Evolutionary conservation across 768 basidiomycete genomes (phyloP), one percentile per base, ranked within the genome.

Genomic region (Suillus decipiens): DNA sequence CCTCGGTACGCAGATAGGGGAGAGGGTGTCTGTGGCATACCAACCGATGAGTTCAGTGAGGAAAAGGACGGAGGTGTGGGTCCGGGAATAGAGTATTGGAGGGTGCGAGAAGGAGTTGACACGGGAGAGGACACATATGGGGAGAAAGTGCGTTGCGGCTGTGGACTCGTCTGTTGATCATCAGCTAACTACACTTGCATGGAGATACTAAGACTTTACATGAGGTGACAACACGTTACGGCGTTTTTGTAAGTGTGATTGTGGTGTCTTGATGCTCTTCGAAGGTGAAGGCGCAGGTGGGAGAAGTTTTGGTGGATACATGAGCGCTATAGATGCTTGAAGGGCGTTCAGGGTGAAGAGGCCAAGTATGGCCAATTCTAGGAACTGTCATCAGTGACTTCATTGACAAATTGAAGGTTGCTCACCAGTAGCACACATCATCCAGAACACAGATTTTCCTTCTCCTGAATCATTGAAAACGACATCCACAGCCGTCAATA

Each of bases 1-100:
- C 79, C 79, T 15, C 77, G 68, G 57, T 79, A 80, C 5, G 79
- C 75, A 9, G 77, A 71, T n/a, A 78, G 77, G 5, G 78, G 77
- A 0, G 76, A 72, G 7, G 79, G 75, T 1, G 79, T 78, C 36
- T 73, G 70, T 55, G 78, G 68, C 43, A 68, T 63, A 58, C 76
- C 64, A 66, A 75, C 65, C 1, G 73, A 72, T 2, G 72, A 72
- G 5, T 70, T 75, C 6, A 76, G 70, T 54, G 78, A 81, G 64
- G 58, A 57, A 59, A 77, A 64, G 63, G 78, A 67, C 0, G 79
- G 76, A n/a, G 80, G 77, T 0, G 79, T 73, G 1, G 78, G 77
- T 28, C 77, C 78, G 17, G 75, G 75, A 65, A 75, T 72, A 31
- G 75, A 70, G 62, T 75, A 76, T 3, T 72, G 69, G 61, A 75